Percentiles rank a stretch among this genome's conserved stretches.
Evolutionary conservation across 2,329 filamentous ascomycete genomes (phyloP).

Genomic region (Raffaelea albimanens): DNA sequence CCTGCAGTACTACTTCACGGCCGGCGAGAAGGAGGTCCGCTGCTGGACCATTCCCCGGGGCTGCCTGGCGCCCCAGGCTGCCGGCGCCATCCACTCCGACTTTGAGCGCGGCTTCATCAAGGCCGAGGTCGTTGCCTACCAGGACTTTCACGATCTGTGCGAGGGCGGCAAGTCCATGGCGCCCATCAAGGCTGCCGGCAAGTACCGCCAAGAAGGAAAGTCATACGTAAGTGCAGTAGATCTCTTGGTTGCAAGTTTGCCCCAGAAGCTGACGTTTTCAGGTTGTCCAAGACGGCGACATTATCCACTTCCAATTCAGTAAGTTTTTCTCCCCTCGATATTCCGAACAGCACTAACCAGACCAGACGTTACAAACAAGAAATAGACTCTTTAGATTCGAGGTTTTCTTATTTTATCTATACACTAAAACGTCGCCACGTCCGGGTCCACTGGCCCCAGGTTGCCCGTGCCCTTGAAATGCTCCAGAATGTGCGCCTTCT

Average conservation of each 20-base stretch:
- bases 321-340: slow-evolving; percentile 15
- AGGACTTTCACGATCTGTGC: slow-evolving; percentile 34
- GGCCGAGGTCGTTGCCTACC: slow-evolving; percentile 34
- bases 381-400: no score
- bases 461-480: no score
- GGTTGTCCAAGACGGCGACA: slow-evolving; percentile 32
- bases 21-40: slow-evolving; percentile 34
- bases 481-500: no score
- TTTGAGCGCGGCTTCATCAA: slow-evolving; percentile 96
- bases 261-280: slow-evolving; percentile 4
- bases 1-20: slow-evolving; percentile 35
- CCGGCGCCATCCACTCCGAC: slow-evolving; percentile 95
- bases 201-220: slow-evolving; percentile 34
- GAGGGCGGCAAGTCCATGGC: slow-evolving; percentile 33
- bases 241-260: background rate
- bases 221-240: slow-evolving; percentile 23
- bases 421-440: background rate
- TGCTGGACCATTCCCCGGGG: slow-evolving; percentile 62
- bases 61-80: slow-evolving; percentile 90
- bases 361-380: slow-evolving; percentile 9
- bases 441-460: no score
- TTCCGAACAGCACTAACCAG: background rate
- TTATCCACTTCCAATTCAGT: slow-evolving; percentile 35
- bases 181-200: slow-evolving; percentile 34
- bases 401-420: background rate